Evolutionary conservation across 345 rosid species (phyloP).

Genomic region (Toxicodendron radicans): DNA sequence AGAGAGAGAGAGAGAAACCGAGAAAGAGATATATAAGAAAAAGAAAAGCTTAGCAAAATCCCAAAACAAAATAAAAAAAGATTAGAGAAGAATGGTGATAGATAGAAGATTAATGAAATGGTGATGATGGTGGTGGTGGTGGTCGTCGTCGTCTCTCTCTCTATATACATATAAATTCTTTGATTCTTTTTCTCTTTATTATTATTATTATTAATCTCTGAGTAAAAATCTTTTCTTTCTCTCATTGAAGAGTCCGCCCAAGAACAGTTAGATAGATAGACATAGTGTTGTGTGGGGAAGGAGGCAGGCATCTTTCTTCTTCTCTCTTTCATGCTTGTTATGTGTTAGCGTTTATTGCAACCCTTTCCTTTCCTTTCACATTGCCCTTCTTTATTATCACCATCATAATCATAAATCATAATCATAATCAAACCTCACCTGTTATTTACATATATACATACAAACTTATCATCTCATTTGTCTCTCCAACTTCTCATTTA

Average conservation of each 20-base stretch:
- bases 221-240: background rate
- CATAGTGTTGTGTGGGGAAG: constrained; percentile 13
- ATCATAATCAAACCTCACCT: background rate
- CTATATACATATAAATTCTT: background rate
- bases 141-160: constrained; percentile 21
- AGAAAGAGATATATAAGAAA: too few species aligned
- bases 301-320: constrained; percentile 39
- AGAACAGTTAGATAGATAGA: background rate
- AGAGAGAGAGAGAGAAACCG: background rate
- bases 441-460: constrained; percentile 11
- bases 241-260: constrained; percentile 51
- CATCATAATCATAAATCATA: background rate
- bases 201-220: background rate
- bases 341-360: constrained; percentile 39
- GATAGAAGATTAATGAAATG: background rate
- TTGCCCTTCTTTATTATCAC: constrained; percentile 13
- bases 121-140: constrained; percentile 12
- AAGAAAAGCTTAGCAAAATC: constrained; percentile 3
- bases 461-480: background rate
- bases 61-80: background rate
- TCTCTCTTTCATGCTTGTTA: constrained; percentile 42
- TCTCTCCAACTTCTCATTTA: background rate
- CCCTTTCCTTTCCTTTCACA: constrained; percentile 19
- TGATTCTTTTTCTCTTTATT: constrained; percentile 12
- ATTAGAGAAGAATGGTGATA: constrained; percentile 19